These are phyloP conservation scores for Irpex rosettiformis DNA, from an alignment of 1,284 basidiomycete species.

Conservation along the genomic window DNA sequence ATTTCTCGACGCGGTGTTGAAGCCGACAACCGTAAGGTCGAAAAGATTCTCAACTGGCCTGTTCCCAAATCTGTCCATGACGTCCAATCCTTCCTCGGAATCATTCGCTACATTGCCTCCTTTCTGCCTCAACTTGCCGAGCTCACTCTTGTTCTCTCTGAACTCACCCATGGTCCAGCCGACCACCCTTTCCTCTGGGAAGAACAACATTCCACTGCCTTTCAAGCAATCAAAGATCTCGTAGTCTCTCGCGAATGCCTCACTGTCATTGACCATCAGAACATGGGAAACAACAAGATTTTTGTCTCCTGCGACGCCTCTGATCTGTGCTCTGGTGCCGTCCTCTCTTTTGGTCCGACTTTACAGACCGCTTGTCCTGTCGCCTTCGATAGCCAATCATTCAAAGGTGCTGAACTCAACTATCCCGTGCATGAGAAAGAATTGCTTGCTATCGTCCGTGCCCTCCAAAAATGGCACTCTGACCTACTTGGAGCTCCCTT, in stretches of 20 bases:
- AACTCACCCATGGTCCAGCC: constrained; percentile 28
- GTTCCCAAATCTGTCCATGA: constrained; percentile 24
- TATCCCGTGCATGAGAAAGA: constrained; percentile 18
- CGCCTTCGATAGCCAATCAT: background rate
- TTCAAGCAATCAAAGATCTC: constrained; percentile 35
- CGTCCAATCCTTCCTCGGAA: constrained; percentile 33
- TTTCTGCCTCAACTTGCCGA: constrained; percentile 34
- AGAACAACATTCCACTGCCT: constrained; percentile 28
- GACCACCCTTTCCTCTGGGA: constrained; percentile 30
- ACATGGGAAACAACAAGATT: constrained; percentile 23
- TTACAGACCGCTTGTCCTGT: constrained; percentile 1
- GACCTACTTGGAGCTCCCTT: constrained; percentile 32
- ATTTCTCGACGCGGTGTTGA: constrained; percentile 12
- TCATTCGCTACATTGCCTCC: constrained; percentile 32
- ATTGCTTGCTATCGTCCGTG: constrained; percentile 17
- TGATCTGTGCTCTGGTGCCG: constrained; percentile 22
- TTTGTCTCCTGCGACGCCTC: constrained; percentile 26
- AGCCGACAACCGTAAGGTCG: constrained; percentile 27
- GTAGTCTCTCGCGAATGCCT: constrained; percentile 25
- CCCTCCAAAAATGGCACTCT: constrained; percentile 28
- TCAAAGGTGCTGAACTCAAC: background rate
- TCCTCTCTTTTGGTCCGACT: constrained; percentile 19
- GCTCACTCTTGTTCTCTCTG: constrained; percentile 29
- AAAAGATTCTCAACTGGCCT: constrained; percentile 34
- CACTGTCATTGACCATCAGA: constrained; percentile 31